Evolutionary conservation across 1,139 yeast species (phyloP).

Genomic region (Yamadazyma triangularis): DNA sequence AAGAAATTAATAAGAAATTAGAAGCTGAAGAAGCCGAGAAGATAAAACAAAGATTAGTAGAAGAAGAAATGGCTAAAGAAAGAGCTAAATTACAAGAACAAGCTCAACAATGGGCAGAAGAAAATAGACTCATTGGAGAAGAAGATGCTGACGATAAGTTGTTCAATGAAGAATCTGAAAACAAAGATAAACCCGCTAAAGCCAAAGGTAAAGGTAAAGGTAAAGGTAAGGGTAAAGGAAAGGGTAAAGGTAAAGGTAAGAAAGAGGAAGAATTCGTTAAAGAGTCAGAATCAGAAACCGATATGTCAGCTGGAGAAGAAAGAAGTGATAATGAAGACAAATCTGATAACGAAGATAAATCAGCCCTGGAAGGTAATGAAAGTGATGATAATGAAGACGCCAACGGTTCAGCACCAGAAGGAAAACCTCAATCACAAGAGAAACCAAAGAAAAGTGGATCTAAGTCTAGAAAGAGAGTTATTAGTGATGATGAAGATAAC

Average conservation of each 20-base stretch:
- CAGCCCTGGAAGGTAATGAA: constrained; percentile 13
- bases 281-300: constrained; percentile 25
- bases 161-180: constrained; percentile 24
- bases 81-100: constrained; percentile 72
- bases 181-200: constrained; percentile 16
- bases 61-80: constrained; percentile 59
- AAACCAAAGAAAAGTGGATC: constrained; percentile 1
- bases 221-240: constrained; percentile 14
- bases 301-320: no score
- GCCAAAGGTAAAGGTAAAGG: constrained; percentile 15
- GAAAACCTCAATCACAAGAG: constrained; percentile 10
- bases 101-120: constrained; percentile 78
- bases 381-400: constrained; percentile 9
- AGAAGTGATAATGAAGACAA: constrained; percentile 12
- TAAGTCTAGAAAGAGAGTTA: constrained; percentile 13
- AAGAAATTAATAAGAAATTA: constrained; percentile 42
- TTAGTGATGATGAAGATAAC: constrained; percentile 22
- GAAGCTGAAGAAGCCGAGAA: constrained; percentile 36
- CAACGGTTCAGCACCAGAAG: constrained; percentile 10
- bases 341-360: constrained; percentile 12
- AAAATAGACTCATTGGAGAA: constrained; percentile 36
- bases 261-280: constrained; percentile 18
- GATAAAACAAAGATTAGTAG: constrained; percentile 37
- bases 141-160: constrained; percentile 35
- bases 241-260: no score